Base-by-base conservation (phyloP, 106 monocot genomes). In the Dactylorhiza incarnata region DNA sequence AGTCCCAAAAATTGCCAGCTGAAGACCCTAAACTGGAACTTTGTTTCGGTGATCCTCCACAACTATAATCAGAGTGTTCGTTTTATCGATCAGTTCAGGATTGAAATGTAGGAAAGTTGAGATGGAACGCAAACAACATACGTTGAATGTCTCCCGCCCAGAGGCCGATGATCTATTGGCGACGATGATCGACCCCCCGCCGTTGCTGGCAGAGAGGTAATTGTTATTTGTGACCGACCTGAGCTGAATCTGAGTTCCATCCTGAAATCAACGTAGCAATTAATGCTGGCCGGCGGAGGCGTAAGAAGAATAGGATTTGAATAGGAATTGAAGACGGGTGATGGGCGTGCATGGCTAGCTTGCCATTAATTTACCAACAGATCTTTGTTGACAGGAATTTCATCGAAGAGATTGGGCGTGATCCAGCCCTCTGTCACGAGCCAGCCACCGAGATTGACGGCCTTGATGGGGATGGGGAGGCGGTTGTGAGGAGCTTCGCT, bases 381-480 rank as follows among this genome's bases (percentile, higher is more conserved):
- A 75, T 87, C 81, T 44, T 81, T 83, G 81, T 87, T 87, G 6
- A 23, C 20, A 37, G 75, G 74, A 49, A 84, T 87, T 22, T 72
- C 73, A 67, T 84, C 78, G 29, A 87, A 87, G 47, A 84, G 84
- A 3, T 68, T 56, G 6, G 87, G 84, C 23, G 69, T 84, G 16
- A 87, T 87, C 87, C 81, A 84, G 2, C 84, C 87, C 37, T 87
- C 78, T 0, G 78, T 81, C 17, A 87, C 87, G 5, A 84, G 78
- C 87, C 86, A 86, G 3, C 80, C 86, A 26, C 83, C 86, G 46
- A 86, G 80, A 46, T 80, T 81, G 11, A 80, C 84, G 47, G 87
- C 78, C 58, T 67, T 83, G 46, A 83, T 56, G 58, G 49, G 10
- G 68, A 47, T 16, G 4, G 67, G 12, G 25, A 59, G 51, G 68